Evolutionary conservation across 345 rosid genomes (phyloP), one percentile per base, ranked within the genome.

Genomic region (Excoecaria cochinchinensis): DNA sequence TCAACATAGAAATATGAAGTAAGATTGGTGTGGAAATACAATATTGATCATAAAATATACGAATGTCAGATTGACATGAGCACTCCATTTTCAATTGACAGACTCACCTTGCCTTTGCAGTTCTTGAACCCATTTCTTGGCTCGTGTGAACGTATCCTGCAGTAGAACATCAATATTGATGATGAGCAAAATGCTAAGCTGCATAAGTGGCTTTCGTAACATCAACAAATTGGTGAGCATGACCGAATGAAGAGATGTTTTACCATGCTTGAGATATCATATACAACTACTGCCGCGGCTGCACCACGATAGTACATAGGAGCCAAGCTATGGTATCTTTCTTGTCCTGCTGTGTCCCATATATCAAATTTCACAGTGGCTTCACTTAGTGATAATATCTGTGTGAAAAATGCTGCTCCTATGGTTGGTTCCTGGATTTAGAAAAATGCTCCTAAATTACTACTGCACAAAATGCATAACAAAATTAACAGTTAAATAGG

Each of bases 291-390:
- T 8, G 88, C 86, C 21, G 88, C 88, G 8, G 86, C 86, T 10
- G 88, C 88, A 3, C 88, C 88, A 4, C 86, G 86, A 79, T 85
- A 85, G 76, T 83, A 85, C 88, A 85, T 85, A 15, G 88, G 88
- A 58, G 88, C 88, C 78, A 85, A 77, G 80, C 88, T 85, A 75
- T 85, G 88, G 48, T 83, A 85, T 67, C 86, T 67, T 59, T 85
- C 88, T 70, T 85, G 88, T 39, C 88, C 86, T 6, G 88, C 88
- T 6, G 88, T 83, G 76, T 85, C 88, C 88, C 88, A 85, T 74
- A 85, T 83, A 67, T 85, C 88, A 11, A 85, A 85, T 72, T 85
- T 85, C 22, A 85, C 83, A 3, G 88, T 85, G 52, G 86, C 86
- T 78, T 85, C 88, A 8, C 81, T 38, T 73, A 85, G 75, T 31